These are phyloP conservation scores for Hyphopichia pseudoburtonii DNA, from an alignment of 1,139 yeast species.

Conservation along the genomic window DNA sequence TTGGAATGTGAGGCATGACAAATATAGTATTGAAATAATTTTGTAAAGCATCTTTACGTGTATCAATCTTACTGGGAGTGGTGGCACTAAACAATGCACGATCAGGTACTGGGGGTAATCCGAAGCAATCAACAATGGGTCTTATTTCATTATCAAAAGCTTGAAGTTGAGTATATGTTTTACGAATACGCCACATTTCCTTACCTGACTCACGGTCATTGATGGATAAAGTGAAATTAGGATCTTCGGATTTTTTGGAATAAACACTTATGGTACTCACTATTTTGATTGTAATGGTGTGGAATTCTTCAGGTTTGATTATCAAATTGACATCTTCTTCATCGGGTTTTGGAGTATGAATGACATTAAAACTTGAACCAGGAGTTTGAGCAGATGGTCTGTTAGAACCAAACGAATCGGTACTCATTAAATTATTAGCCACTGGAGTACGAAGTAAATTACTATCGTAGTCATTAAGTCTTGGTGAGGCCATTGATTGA, in stretches of 20 bases:
- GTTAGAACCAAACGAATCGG: slow-evolving; percentile 11
- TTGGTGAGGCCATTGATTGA: slow-evolving; percentile 4
- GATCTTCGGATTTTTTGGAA: slow-evolving; percentile 50
- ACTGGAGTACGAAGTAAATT: slow-evolving; percentile 13
- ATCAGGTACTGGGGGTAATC: slow-evolving; percentile 65
- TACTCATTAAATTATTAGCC: slow-evolving; percentile 7
- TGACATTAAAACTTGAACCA: slow-evolving; percentile 20
- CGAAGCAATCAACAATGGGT: slow-evolving; percentile 53
- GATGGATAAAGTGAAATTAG: slow-evolving; percentile 59
- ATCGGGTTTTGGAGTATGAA: slow-evolving; percentile 25
- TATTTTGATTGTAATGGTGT: slow-evolving; percentile 59
- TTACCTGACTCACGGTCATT: slow-evolving; percentile 57
- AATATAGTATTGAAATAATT: slow-evolving; percentile 62
- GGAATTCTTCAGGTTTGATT: slow-evolving; percentile 66
- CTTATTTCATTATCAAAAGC: slow-evolving; percentile 59
- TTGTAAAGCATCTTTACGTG: slow-evolving; percentile 54
- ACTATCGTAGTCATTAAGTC: slow-evolving; percentile 5
- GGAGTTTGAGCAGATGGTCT: slow-evolving; percentile 8
- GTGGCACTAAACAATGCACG: slow-evolving; percentile 53
- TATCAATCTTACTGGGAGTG: slow-evolving; percentile 66
- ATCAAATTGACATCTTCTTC: slow-evolving; percentile 41
- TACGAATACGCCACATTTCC: slow-evolving; percentile 73
- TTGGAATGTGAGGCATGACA: slow-evolving; percentile 63
- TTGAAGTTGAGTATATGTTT: slow-evolving; percentile 54
- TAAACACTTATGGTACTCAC: slow-evolving; percentile 55